phyloP scores from a whole-genome alignment of 257 asterid genomes.

The Rauvolfia tetraphylla region DNA sequence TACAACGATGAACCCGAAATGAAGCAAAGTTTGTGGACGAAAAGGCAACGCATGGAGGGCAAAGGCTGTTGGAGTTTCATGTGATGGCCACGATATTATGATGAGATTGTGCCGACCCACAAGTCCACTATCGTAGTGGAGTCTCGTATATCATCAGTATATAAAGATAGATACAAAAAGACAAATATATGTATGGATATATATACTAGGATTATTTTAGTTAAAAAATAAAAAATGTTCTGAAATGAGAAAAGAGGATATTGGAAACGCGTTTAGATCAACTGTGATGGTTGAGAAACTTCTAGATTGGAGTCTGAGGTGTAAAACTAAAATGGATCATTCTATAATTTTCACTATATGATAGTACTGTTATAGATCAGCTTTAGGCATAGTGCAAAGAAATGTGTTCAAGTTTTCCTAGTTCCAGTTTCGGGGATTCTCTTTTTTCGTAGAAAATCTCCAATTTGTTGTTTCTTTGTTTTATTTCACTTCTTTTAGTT shows the following conservation, averaged over 20 bases:
- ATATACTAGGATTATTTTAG: not conserved
- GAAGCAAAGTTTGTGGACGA: conserved; percentile 31
- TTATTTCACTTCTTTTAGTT: no score
- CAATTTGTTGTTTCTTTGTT: no score
- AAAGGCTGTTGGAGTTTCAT: conserved; percentile 21
- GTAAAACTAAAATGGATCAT: not conserved
- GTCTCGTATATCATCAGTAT: not conserved
- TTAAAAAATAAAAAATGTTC: not conserved
- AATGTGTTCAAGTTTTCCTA: no score
- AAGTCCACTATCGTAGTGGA: conserved; percentile 44
- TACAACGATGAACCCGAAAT: not conserved
- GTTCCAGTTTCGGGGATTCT: no score
- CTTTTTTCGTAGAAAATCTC: no score
- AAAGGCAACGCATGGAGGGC: conserved; percentile 24
- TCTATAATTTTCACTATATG: not conserved
- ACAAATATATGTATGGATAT: not conserved
- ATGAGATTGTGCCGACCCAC: conserved; percentile 31
- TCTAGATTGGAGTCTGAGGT: conserved; percentile 6
- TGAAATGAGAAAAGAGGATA: not conserved
- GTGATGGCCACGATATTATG: conserved; percentile 9
- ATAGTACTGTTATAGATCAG: not conserved
- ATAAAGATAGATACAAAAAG: no score
- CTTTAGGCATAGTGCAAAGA: not conserved
- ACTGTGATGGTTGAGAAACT: not conserved
- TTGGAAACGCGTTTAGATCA: not conserved